Conservation (phyloP, 2,329 filamentous ascomycete genomes). For the Didymella arachidicola region DNA sequence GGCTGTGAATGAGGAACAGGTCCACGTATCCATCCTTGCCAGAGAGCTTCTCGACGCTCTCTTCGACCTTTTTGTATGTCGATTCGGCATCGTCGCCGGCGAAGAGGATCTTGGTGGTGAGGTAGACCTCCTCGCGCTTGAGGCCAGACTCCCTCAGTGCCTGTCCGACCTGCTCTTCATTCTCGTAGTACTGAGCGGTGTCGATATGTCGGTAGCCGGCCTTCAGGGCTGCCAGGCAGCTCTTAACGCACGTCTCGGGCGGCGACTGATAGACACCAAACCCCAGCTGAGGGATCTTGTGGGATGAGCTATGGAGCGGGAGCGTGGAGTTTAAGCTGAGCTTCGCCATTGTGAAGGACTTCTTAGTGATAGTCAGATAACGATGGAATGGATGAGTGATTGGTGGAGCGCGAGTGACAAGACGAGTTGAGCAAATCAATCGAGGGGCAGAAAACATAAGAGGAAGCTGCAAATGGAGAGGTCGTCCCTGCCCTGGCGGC, state of each 20-base stretch:
- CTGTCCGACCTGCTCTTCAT: slow-evolving; percentile 71
- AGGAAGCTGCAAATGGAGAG: slow-evolving; percentile 13
- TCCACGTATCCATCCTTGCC: slow-evolving; percentile 70
- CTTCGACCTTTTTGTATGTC: slow-evolving; percentile 66
- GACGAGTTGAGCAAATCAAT: slow-evolving; percentile 9
- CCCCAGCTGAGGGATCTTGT: slow-evolving; percentile 70
- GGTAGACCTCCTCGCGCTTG: slow-evolving; percentile 66
- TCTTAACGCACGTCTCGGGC: slow-evolving; percentile 62
- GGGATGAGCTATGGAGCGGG: slow-evolving; percentile 58
- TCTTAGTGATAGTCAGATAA: background rate
- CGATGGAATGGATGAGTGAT: slow-evolving; percentile 15
- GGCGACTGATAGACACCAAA: slow-evolving; percentile 75
- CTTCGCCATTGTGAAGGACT: slow-evolving; percentile 26
- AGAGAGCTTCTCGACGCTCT: slow-evolving; percentile 68
- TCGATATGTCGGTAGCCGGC: slow-evolving; percentile 70
- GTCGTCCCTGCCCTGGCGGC: slow-evolving; percentile 4
- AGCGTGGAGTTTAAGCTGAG: slow-evolving; percentile 59
- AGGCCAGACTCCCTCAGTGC: slow-evolving; percentile 67
- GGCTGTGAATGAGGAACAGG: slow-evolving; percentile 73
- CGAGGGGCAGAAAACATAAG: slow-evolving; percentile 21
- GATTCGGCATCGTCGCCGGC: slow-evolving; percentile 62
- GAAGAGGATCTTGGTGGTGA: slow-evolving; percentile 74
- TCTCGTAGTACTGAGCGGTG: slow-evolving; percentile 74
- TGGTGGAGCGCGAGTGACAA: slow-evolving; percentile 6
- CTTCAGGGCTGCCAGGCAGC: slow-evolving; percentile 65